Percentiles rank a stretch among this genome's conserved stretches.
phyloP scores from a whole-genome alignment of 2,329 filamentous ascomycete species.

The Exophiala alcalophila region DNA sequence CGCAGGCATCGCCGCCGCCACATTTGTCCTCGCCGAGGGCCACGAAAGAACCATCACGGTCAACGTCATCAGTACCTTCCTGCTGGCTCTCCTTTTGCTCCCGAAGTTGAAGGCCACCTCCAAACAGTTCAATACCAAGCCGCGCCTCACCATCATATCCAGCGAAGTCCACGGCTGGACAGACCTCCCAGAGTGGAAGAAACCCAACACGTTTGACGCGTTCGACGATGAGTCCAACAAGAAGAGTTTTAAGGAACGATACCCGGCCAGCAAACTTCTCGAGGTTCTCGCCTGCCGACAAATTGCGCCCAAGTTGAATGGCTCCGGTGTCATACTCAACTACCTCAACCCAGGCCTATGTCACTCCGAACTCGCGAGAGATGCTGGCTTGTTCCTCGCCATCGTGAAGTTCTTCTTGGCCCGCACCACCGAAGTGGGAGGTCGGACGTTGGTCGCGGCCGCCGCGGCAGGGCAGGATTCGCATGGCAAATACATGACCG shows the following conservation, averaged over 20 bases:
- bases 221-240: constrained; percentile 39
- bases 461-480: constrained; percentile 40
- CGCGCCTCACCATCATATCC: constrained; percentile 39
- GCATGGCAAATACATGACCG: constrained; percentile 49
- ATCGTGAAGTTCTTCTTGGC: constrained; percentile 40
- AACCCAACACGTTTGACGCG: constrained; percentile 37
- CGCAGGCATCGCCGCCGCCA: constrained; percentile 42
- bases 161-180: constrained; percentile 45
- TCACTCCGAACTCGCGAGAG: constrained; percentile 46
- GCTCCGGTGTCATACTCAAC: constrained; percentile 48
- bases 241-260: constrained; percentile 42
- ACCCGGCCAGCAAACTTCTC: constrained; percentile 49
- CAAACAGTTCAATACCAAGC: constrained; percentile 33
- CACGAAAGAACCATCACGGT: constrained; percentile 51
- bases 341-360: constrained; percentile 55
- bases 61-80: constrained; percentile 54
- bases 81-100: constrained; percentile 50
- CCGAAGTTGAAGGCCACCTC: constrained; percentile 50
- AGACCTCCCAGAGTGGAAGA: constrained; percentile 39
- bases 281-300: constrained; percentile 46
- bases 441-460: constrained; percentile 44
- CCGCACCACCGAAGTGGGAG: constrained; percentile 49
- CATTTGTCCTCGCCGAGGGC: constrained; percentile 40
- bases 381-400: constrained; percentile 29
- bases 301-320: constrained; percentile 17